Evolutionary conservation across 208 protist genomes (phyloP).

Genomic region (Wallacemonas sp.): DNA sequence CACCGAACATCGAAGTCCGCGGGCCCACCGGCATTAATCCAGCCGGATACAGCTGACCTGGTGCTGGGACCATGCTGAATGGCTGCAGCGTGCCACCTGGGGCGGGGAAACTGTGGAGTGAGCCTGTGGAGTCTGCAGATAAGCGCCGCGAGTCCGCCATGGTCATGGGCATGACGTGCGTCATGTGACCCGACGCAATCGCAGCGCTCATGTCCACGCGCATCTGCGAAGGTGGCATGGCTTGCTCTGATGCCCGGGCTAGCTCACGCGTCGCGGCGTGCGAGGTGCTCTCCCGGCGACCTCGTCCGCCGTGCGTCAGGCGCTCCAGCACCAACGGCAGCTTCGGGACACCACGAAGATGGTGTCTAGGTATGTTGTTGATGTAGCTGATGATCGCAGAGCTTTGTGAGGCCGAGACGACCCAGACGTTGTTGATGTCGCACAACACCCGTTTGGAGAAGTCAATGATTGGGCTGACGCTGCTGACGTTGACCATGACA

Average conservation of each 20-base stretch:
- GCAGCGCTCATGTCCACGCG: neutral
- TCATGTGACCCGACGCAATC: neutral
- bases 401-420: conserved; percentile 41
- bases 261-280: neutral
- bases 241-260: neutral
- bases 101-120: neutral
- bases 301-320: conserved; percentile 35
- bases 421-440: conserved; percentile 77
- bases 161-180: neutral
- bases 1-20: neutral
- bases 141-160: neutral
- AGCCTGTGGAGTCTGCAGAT: neutral
- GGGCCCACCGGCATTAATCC: neutral
- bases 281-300: conserved; percentile 7
- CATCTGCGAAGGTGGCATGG: neutral
- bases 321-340: conserved; percentile 74
- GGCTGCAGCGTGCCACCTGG: neutral
- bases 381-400: conserved; percentile 45
- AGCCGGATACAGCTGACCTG: neutral
- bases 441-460: conserved; percentile 79
- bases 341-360: conserved; percentile 74
- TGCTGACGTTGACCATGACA: conserved; percentile 67
- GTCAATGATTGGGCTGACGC: conserved; percentile 39
- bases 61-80: neutral
- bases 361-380: conserved; percentile 52